Conservation (phyloP, 495 filamentous ascomycete genomes). For the Neurospora sublineolata region DNA sequence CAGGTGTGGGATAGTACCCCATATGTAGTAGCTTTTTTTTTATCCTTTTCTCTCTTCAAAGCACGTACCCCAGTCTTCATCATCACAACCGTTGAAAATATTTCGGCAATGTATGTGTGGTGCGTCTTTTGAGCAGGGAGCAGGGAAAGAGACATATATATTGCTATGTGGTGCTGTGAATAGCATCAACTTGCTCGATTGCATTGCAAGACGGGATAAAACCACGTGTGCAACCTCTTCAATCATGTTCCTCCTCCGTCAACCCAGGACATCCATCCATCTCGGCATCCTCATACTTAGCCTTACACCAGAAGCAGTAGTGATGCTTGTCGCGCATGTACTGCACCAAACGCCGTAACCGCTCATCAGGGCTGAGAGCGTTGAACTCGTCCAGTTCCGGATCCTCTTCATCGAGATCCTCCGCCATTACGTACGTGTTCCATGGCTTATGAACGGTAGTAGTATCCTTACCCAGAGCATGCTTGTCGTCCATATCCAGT, state of each 20-base stretch:
- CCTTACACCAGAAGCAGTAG: conserved; percentile 98
- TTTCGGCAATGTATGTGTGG: neutral
- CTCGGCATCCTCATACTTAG: conserved; percentile 51
- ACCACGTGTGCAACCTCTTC: neutral
- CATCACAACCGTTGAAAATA: neutral
- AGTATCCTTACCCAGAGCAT: conserved; percentile 27
- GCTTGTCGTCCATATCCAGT: conserved; percentile 42
- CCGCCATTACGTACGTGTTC: conserved; percentile 37
- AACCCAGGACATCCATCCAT: conserved; percentile 87
- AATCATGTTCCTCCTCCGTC: conserved; percentile 90
- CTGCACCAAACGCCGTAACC: conserved; percentile 49
- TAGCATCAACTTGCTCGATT: neutral
- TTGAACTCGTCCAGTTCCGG: conserved; percentile 77
- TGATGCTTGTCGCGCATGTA: conserved; percentile 57
- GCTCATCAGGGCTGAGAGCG: conserved; percentile 49
- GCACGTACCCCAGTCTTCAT: neutral
- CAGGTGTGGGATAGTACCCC: neutral
- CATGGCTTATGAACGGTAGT: conserved; percentile 12
- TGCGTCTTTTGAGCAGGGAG: neutral
- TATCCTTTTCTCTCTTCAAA: neutral
- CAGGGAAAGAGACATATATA: neutral
- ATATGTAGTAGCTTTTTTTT: neutral
- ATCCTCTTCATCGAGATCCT: conserved; percentile 76
- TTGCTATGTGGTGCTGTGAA: neutral
- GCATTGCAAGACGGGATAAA: neutral